These are phyloP conservation scores for Orbilia quercus DNA, from an alignment of 2,329 filamentous ascomycete species.

Conservation along the genomic window DNA sequence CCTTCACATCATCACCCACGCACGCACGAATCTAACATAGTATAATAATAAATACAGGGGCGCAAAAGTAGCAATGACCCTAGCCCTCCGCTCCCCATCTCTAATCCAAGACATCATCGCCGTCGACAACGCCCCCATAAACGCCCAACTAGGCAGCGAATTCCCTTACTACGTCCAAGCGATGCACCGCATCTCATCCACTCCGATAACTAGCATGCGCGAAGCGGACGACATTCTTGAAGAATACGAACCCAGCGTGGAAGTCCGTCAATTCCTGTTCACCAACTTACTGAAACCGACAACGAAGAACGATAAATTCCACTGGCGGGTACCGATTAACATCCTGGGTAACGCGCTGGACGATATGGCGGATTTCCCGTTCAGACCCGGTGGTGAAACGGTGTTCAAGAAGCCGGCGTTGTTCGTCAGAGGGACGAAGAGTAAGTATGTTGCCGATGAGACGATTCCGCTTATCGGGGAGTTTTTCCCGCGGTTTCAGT, in stretches of 20 bases:
- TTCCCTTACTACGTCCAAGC: conserved; percentile 84
- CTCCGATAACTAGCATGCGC: conserved; percentile 73
- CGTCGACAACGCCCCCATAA: conserved; percentile 92
- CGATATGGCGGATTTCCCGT: conserved; percentile 89
- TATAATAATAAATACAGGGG: conserved; percentile 69
- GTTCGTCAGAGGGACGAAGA: conserved; percentile 81
- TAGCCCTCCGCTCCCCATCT: conserved; percentile 77
- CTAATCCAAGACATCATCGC: conserved; percentile 78
- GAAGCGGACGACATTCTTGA: conserved; percentile 84
- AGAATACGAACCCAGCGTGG: conserved; percentile 77
- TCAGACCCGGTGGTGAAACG: conserved; percentile 72
- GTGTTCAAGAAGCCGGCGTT: conserved; percentile 82
- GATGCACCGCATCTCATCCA: conserved; percentile 83
- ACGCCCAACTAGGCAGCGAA: conserved; percentile 77
- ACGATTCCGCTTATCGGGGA: conserved; percentile 79
- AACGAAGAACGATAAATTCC: conserved; percentile 71
- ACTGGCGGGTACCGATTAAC: conserved; percentile 75
- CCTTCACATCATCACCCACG: neutral
- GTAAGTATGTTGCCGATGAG: conserved; percentile 83
- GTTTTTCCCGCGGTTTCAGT: conserved; percentile 81
- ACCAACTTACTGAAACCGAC: conserved; percentile 77
- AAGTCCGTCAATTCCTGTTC: conserved; percentile 89
- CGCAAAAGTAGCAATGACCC: conserved; percentile 89
- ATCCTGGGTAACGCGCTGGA: conserved; percentile 75
- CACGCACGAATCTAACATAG: neutral